Evolutionary conservation across 2,329 filamentous ascomycete genomes (phyloP), one percentile per base, ranked within the genome.

Genomic region (Neurospora sp.): DNA sequence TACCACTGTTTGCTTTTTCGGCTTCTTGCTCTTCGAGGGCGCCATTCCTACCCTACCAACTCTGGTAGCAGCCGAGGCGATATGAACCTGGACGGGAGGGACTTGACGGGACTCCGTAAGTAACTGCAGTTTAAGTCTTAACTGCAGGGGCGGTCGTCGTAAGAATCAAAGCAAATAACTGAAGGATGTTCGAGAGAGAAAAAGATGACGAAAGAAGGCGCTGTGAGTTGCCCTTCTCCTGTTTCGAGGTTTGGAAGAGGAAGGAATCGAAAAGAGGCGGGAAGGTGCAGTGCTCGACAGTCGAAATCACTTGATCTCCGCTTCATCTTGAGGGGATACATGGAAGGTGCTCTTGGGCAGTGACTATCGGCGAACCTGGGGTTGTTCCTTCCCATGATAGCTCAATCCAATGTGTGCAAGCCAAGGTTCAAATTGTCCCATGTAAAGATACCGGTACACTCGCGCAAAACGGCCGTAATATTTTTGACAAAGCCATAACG

Each of bases 1-100:
- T 36, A 62, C 52, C 6, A 73, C 69, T 33, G 71, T 65, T 33
- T 71, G 71, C 57, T 71, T 68, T 4, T 66, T 33, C 8, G 39
- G 65, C 15, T 66, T 23, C 17, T 70, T 41, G 41, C n/a, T 37
- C 19, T 72, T 66, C 19, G 69, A 62, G 4, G 71, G 10, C 8
- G 70, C 36, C 73, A 74, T 75, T 46, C 12, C 36, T 10, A 23
- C 19, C 36, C 36, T 10, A 23, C 19, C 36, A 62, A 36, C 15
- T 62, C 23, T 62, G 23, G 23, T 17, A 62, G 6, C 15, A 17
- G 52, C 23, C 43, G 23, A 62, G 6, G 52, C 6, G 52, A 62
- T 19, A n/a, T 36, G 33, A 36, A 62, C 52, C 8, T 62, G 12
- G 28, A 62, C 6, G 17, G 28, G 52, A 62, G 52, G 23, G 6